Base-by-base conservation (phyloP, 2,329 filamentous ascomycete genomes). In the Geosmithia flava region DNA sequence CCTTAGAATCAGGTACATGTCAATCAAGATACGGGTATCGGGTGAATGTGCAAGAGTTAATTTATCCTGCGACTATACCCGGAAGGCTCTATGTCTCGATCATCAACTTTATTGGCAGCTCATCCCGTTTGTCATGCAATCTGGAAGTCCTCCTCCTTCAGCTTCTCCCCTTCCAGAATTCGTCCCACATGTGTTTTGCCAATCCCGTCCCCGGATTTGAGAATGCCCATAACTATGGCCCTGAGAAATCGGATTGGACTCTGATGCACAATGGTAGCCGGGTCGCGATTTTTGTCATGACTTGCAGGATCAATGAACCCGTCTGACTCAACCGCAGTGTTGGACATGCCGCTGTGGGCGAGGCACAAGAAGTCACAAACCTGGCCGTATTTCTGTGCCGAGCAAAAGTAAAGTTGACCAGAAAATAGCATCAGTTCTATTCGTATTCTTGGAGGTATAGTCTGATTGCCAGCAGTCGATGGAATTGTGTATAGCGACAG, bases 371-470 rank as follows among this genome's bases (percentile, higher is more conserved):
- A 71, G 1, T 65, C 57, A 50, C 78, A 82, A 0, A 74, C 56
- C 1, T 64, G 58, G 0, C 58, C 52, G 51, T 87, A 88, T 47
- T 85, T 73, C 0, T 62, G 50, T 42, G 69, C 75, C 0, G 67
- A 70, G 0, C 57, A 59, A 10, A 87, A 65, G 53, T 86, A 87
- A 0, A 87, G 66, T 48, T 84, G 80, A 0, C 83, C 84, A 0
- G 84, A 68, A 48, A 88, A 87, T 0, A 87, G 61, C 42, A 83
- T 82, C 0, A 87, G 67, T 49, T 77, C 67, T 0, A 67, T 61
- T 0, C 63, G 58, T 0, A 75, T 55, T 1, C 47, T n/a, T 0
- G 8, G 23, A 17, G 53, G 47, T 48, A 56, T 10, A 16, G 13
- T 39, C 1, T 39, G 6, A 8, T 15, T n/a, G n/a, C n/a, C n/a